Evolutionary conservation across 257 asterid genomes (phyloP).

Genomic region (Galeopsis tetrahit): DNA sequence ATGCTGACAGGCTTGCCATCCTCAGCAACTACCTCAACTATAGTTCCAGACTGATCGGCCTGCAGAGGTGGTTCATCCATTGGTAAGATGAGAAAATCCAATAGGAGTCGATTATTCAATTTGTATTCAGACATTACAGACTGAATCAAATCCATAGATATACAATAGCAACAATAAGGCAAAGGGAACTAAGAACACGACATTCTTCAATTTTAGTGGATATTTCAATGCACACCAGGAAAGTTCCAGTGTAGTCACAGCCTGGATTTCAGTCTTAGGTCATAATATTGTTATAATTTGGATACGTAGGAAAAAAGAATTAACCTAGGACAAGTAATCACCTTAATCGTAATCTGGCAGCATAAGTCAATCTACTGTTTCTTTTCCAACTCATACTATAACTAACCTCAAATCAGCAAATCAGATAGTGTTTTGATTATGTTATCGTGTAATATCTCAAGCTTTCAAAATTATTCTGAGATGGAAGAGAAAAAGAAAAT

Average conservation of each 20-base stretch:
- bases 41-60: slow-evolving; percentile 81
- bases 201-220: neutral
- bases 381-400: slow-evolving; percentile 9
- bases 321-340: neutral
- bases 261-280: neutral
- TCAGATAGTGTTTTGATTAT: neutral
- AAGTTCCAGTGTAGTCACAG: neutral
- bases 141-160: neutral
- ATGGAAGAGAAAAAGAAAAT: neutral
- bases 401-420: neutral
- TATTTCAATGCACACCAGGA: neutral
- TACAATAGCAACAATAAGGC: neutral
- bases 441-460: neutral
- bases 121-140: neutral
- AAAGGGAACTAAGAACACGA: neutral
- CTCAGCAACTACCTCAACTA: slow-evolving; percentile 67
- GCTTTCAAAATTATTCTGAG: neutral
- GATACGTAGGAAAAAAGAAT: neutral
- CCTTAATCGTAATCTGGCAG: neutral
- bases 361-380: neutral
- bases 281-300: neutral
- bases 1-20: slow-evolving; percentile 88
- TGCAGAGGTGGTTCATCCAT: slow-evolving; percentile 33
- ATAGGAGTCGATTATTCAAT: neutral
- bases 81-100: slow-evolving; percentile 14